Evolutionary conservation across 306 rosid genomes (phyloP), one percentile per base, ranked within the genome.

Genomic region (Oxytropis ochrocephala): DNA sequence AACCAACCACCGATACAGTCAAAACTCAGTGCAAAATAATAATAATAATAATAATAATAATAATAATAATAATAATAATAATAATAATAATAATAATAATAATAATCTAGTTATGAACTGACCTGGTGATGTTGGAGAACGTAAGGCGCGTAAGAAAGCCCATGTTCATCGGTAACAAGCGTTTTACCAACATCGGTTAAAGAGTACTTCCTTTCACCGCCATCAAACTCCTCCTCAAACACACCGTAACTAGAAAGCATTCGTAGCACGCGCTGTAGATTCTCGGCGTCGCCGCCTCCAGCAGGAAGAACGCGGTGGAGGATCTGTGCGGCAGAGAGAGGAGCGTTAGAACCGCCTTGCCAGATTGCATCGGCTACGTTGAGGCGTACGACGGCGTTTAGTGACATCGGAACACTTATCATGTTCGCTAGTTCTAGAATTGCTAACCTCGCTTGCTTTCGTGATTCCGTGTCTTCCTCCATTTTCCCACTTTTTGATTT

Each of bases 51-150:
- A 21, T 21, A 21, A 21, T 1, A 21, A 21, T n/a, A n/a, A n/a
- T n/a, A n/a, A n/a, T n/a, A n/a, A n/a, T n/a, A n/a, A n/a, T n/a
- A n/a, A n/a, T n/a, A n/a, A n/a, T n/a, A n/a, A n/a, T n/a, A n/a
- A n/a, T n/a, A n/a, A n/a, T n/a, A n/a, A n/a, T n/a, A n/a, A n/a
- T n/a, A n/a, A n/a, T n/a, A n/a, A n/a, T n/a, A n/a, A 21, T 24
- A 24, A 24, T 24, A 24, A 24, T 24, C 29, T 2, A 24, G 29
- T 38, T 14, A 16, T 6, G 36, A 7, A 13, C 69, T 10, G 1
- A 84, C 97, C 97, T 94, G 96, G 67, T 94, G 98, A 69, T 90
- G 98, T 74, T 90, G 98, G 14, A 94, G 94, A 4, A 94, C 97
- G 74, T 90, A 94, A 5, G 88, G 17, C 0, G 53, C 88, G 67